Base-by-base conservation (phyloP, 768 basidiomycete species). In the Lactarius sp. region DNA sequence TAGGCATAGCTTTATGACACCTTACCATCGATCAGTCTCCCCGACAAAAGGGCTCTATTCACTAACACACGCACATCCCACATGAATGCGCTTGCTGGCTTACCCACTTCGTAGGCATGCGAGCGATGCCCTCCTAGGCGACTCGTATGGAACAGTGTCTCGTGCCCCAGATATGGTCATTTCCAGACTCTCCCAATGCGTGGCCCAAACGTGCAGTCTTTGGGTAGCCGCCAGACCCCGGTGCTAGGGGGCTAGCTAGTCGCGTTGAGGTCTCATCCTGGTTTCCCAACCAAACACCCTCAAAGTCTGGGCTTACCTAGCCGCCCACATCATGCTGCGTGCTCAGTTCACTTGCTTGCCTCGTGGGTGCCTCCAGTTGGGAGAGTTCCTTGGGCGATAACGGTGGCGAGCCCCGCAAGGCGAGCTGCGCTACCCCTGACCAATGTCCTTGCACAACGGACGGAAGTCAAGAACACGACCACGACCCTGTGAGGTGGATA, bases 381-480 rank as follows among this genome's bases (percentile, higher is more conserved):
- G 6, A 47, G 34, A 37, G 18, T 52, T 41, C 33, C 12, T 49
- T 20, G n/a, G 31, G 36, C 27, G 50, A 60, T 60, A 13, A 52
- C 34, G 27, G 18, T 13, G 7, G 50, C 5, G 56, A 56, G 20
- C 22, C 3, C 36, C 36, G 36, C 39, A 36, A 18, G 34, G 33
- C 10, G 20, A 56, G 34, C 13, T 34, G 49, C n/a, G 16, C 34
- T 31, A 16, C 31, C n/a, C 34, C 53, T 60, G 53, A 55, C 53
- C 50, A 60, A 65, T 18, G 22, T 56, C 59, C 59, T 52, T 56
- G 27, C 13, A 36, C 53, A 39, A 46, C 49, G 59, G 59, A 52
- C 13, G 7, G 47, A 60, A 55, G 47, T 34, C 39, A 50, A 60
- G 47, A 14, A 60, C 22, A 10, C 46, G 37, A 37, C 22, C n/a